Evolutionary conservation across 768 basidiomycete genomes (phyloP).

Genomic region (Boletus speciosus): DNA sequence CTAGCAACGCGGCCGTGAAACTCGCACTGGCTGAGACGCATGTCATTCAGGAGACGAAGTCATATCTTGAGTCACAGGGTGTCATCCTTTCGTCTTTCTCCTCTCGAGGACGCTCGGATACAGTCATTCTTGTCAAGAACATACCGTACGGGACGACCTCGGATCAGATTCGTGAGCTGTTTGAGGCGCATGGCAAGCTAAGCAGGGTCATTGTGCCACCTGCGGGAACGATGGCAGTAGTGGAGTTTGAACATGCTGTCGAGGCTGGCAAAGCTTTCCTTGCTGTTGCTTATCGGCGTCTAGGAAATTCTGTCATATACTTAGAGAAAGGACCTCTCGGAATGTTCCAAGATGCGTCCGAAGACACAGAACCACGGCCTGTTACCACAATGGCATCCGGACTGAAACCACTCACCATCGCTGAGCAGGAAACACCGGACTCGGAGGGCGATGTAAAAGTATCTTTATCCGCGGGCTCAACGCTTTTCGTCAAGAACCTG

Average conservation of each 20-base stretch:
- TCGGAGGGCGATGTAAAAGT: conserved; percentile 37
- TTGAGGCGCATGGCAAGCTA: conserved; percentile 71
- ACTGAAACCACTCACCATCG: conserved; percentile 38
- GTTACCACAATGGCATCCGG: conserved; percentile 14
- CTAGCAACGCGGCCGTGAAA: conserved; percentile 83
- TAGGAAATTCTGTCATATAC: conserved; percentile 89
- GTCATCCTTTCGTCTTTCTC: conserved; percentile 60
- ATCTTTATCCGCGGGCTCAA: conserved; percentile 62
- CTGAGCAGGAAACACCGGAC: conserved; percentile 38
- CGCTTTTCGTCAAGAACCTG: conserved; percentile 93
- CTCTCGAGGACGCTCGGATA: conserved; percentile 59
- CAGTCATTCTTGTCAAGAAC: conserved; percentile 90
- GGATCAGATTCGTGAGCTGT: conserved; percentile 74
- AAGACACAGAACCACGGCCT: conserved; percentile 19
- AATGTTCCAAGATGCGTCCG: conserved; percentile 59
- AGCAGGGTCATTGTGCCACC: conserved; percentile 80
- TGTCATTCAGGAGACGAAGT: conserved; percentile 91
- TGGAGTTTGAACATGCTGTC: conserved; percentile 72
- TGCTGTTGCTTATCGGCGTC: conserved; percentile 78
- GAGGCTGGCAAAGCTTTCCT: conserved; percentile 77
- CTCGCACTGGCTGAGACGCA: conserved; percentile 96
- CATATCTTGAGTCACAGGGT: conserved; percentile 78
- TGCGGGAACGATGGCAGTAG: conserved; percentile 88
- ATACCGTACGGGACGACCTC: conserved; percentile 86
- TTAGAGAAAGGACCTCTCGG: conserved; percentile 88